Evolutionary conservation across 2,329 filamentous ascomycete genomes (phyloP).

Genomic region (Pezicula neosporulosa): DNA sequence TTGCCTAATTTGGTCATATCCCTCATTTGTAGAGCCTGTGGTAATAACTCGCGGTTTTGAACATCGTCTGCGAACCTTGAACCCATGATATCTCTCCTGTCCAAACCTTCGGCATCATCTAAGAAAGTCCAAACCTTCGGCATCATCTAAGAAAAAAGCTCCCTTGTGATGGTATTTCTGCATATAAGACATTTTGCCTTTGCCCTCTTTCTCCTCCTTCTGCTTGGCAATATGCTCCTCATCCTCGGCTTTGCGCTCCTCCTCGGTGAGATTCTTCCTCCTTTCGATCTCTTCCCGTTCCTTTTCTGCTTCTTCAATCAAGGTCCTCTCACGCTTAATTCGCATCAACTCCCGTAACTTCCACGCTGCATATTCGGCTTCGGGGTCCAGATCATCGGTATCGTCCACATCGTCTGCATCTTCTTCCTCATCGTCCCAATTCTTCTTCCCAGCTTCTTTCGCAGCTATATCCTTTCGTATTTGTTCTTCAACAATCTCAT

Average conservation of each 20-base stretch:
- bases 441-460: slow-evolving; percentile 70
- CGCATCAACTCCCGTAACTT: slow-evolving; percentile 87
- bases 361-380: slow-evolving; percentile 89
- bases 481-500: slow-evolving; percentile 84
- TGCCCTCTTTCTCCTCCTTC: slow-evolving; percentile 45
- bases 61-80: slow-evolving; percentile 80
- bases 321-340: slow-evolving; percentile 80
- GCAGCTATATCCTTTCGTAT: slow-evolving; percentile 78
- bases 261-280: slow-evolving; percentile 77
- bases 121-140: slow-evolving; percentile 72
- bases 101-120: slow-evolving; percentile 67
- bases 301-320: slow-evolving; percentile 78
- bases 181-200: slow-evolving; percentile 84
- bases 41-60: slow-evolving; percentile 75
- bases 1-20: slow-evolving; percentile 93
- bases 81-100: slow-evolving; percentile 82
- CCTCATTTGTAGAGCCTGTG: slow-evolving; percentile 86
- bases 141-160: slow-evolving; percentile 87
- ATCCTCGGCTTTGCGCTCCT: slow-evolving; percentile 85
- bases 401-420: slow-evolving; percentile 80
- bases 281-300: slow-evolving; percentile 89
- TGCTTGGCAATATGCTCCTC: slow-evolving; percentile 73
- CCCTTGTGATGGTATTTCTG: slow-evolving; percentile 97
- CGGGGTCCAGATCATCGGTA: slow-evolving; percentile 80
- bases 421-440: slow-evolving; percentile 76